Evolutionary conservation across 805 yeast species (phyloP).

Genomic region (Starmera caribaea): DNA sequence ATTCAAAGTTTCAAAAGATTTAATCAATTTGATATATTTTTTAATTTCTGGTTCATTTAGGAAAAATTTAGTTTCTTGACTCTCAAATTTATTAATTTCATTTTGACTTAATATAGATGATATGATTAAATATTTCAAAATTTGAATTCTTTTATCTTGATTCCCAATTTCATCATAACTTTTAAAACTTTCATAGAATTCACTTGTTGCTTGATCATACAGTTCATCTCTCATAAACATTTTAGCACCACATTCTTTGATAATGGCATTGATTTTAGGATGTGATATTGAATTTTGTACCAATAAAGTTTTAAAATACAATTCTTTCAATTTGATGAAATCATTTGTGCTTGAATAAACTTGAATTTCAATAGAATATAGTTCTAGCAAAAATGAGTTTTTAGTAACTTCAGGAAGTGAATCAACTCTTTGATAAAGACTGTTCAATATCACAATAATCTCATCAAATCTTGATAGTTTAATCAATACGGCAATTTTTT

Average conservation of each 20-base stretch:
- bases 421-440: slow-evolving; percentile 29
- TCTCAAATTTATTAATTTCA: slow-evolving; percentile 23
- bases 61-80: slow-evolving; percentile 20
- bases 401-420: slow-evolving; percentile 34
- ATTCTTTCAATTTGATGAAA: slow-evolving; percentile 30
- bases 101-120: slow-evolving; percentile 48
- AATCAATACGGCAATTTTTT: slow-evolving; percentile 29
- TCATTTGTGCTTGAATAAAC: slow-evolving; percentile 32
- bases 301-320: slow-evolving; percentile 37
- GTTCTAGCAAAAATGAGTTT: slow-evolving; percentile 45
- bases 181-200: slow-evolving; percentile 46
- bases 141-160: slow-evolving; percentile 40
- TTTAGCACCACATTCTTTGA: slow-evolving; percentile 69
- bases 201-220: slow-evolving; percentile 47
- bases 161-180: slow-evolving; percentile 62
- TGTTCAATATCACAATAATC: slow-evolving; percentile 25
- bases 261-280: slow-evolving; percentile 64
- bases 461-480: slow-evolving; percentile 19
- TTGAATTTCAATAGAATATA: slow-evolving; percentile 58
- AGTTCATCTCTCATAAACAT: slow-evolving; percentile 51
- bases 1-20: slow-evolving; percentile 13
- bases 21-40: slow-evolving; percentile 12
- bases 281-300: slow-evolving; percentile 63
- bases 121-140: slow-evolving; percentile 52
- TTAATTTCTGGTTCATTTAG: slow-evolving; percentile 14